Base-by-base conservation (phyloP, 805 yeast genomes). In the Yamadazyma paraphyllophila region DNA sequence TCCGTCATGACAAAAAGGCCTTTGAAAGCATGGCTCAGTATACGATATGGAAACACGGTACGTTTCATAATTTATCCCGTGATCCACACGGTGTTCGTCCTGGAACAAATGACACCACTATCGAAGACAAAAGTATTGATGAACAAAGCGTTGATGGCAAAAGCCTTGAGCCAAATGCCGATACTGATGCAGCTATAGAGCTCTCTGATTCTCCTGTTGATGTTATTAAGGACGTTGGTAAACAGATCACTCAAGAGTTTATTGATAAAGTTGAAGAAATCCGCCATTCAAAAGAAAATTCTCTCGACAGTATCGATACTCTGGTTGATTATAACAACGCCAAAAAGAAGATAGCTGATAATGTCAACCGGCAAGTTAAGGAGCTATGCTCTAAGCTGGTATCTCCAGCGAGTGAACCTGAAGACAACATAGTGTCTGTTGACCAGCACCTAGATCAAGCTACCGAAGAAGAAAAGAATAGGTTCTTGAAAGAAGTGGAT, bases 1-100 rank as follows among this genome's bases (percentile, higher is more conserved):
- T 71, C 48, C 74, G 82, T 47, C 61, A 63, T 34, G 78, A 76
- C 15, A 58, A 55, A 34, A 42, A 50, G 12, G 77, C 69, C 4
- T 71, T 66, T 49, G 71, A 68, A 51, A 64, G 69, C 44, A 53
- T 69, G 51, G 73, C 63, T 8, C 76, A 71, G 50, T 67, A 63
- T 49, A 62, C 56, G 36, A 66, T 71, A 33, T 71, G 77, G 77
- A 67, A 66, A 47, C 34, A 58, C 45, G 55, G 56, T n/a, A 63
- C 72, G 2, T 56, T 70, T 26, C 51, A 48, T 31, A 53, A 51
- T 14, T 13, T 9, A 13, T 24, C 9, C 17, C 16, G 45, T 20
- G 26, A 17, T n/a, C 26, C 36, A 4, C 17, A 20, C 24, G 40
- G 40, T 2, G 14, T 25, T 15, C 25, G 27, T 8, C 13, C 29